phyloP scores from a whole-genome alignment of 2,329 filamentous ascomycete species.

The Aspergillus hiratsukae region DNA sequence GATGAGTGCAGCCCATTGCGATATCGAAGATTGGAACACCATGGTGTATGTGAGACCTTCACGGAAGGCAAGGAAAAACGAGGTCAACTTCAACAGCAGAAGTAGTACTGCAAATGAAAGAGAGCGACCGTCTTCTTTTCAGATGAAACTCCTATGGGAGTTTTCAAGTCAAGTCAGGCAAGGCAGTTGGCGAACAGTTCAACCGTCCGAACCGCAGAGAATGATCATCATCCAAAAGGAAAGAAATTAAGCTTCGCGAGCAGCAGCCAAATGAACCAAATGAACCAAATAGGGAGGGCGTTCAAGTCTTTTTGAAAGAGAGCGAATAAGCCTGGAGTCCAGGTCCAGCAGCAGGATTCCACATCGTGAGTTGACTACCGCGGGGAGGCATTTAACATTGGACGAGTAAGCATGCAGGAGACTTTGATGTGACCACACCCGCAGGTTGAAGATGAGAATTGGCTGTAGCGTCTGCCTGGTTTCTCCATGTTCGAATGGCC shows the following conservation, averaged over 20 bases:
- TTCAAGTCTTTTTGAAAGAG: constrained; percentile 30
- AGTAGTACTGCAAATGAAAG: constrained; percentile 5
- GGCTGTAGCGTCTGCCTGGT: background rate
- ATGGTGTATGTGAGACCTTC: constrained; percentile 19
- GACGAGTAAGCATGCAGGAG: constrained; percentile 25
- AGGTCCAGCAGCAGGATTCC: constrained; percentile 12
- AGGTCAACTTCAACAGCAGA: background rate
- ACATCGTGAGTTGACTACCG: constrained; percentile 7
- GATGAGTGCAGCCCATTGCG: constrained; percentile 25
- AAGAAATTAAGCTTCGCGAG: constrained; percentile 18
- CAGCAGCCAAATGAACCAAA: constrained; percentile 13
- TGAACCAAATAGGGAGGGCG: constrained; percentile 17
- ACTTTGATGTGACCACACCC: constrained; percentile 27
- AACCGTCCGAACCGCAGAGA: constrained; percentile 1
- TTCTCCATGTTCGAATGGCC: background rate
- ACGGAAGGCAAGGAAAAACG: background rate
- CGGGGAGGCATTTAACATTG: constrained; percentile 6
- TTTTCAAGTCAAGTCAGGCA: constrained; percentile 1
- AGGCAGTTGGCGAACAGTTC: background rate
- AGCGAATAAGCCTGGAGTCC: constrained; percentile 7
- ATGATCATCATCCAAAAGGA: constrained; percentile 11
- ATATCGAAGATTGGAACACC: constrained; percentile 22
- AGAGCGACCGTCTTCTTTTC: background rate
- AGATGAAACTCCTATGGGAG: background rate
- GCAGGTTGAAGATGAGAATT: constrained; percentile 14